These are phyloP conservation scores for Russula brevipes DNA, from an alignment of 768 basidiomycete species.

Conservation along the genomic window DNA sequence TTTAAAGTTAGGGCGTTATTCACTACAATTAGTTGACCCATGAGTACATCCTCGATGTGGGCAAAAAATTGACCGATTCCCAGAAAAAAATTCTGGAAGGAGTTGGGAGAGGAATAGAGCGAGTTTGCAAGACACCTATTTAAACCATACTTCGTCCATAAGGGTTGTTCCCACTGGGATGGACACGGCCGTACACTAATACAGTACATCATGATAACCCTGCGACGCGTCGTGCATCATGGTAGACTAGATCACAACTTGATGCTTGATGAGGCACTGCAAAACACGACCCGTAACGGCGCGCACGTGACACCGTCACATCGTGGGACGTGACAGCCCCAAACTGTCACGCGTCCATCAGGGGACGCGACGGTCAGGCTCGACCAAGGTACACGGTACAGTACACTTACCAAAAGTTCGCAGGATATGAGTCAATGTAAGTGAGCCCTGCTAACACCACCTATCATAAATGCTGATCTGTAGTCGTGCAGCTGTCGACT, in stretches of 20 bases:
- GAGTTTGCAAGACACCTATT: slow-evolving; percentile 40
- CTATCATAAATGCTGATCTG: slow-evolving; percentile 43
- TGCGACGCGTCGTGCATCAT: too few relatives aligned
- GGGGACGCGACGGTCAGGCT: neutral
- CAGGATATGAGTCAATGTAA: slow-evolving; percentile 20
- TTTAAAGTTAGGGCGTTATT: neutral
- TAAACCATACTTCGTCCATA: slow-evolving; percentile 5
- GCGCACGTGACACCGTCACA: slow-evolving; percentile 8
- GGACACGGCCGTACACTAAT: too few relatives aligned
- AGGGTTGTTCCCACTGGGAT: neutral
- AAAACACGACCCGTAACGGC: neutral
- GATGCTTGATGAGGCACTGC: neutral
- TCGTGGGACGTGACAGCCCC: slow-evolving; percentile 19
- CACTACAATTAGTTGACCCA: slow-evolving; percentile 46
- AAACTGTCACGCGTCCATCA: slow-evolving; percentile 15
- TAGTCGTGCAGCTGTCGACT: slow-evolving; percentile 28
- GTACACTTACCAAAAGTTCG: neutral
- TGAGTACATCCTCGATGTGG: slow-evolving; percentile 55
- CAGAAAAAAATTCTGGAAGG: slow-evolving; percentile 70
- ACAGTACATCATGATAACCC: neutral
- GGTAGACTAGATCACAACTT: too few relatives aligned
- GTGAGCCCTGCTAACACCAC: slow-evolving; percentile 22
- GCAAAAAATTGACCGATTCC: slow-evolving; percentile 63
- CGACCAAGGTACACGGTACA: neutral
- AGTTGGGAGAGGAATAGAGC: slow-evolving; percentile 62